Evolutionary conservation across 352 stramenopile genomes (phyloP).

Genomic region (Peronospora farinosa): DNA sequence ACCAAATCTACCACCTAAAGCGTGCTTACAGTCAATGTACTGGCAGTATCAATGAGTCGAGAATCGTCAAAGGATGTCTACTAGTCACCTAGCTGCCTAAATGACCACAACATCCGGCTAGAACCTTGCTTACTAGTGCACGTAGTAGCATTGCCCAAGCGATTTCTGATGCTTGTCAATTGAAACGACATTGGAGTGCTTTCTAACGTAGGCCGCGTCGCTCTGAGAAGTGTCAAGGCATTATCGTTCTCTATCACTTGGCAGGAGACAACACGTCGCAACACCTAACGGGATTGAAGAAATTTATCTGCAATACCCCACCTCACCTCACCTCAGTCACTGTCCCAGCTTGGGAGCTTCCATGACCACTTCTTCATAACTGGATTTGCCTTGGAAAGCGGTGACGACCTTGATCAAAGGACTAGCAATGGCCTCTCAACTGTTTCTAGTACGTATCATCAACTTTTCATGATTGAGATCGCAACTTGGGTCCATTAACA

Average conservation of each 20-base stretch:
- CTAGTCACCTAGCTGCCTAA: too few relatives aligned
- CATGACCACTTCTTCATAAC: constrained; percentile 9
- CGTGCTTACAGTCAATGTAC: too few relatives aligned
- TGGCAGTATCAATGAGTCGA: too few relatives aligned
- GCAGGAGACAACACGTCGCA: neutral
- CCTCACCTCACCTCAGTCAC: neutral
- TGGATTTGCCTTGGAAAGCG: constrained; percentile 4
- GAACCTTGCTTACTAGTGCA: too few relatives aligned
- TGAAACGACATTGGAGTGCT: too few relatives aligned
- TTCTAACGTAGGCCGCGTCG: too few relatives aligned
- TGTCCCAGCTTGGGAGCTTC: neutral
- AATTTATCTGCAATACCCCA: neutral
- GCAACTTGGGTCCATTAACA: neutral
- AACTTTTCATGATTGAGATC: neutral
- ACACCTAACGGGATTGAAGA: neutral
- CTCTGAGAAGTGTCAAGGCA: too few relatives aligned
- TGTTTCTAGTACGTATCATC: constrained; percentile 19
- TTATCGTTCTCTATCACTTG: neutral
- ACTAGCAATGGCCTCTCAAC: constrained; percentile 15
- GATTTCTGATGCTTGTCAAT: too few relatives aligned
- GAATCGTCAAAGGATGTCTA: too few relatives aligned
- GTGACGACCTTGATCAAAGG: neutral
- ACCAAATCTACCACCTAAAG: too few relatives aligned
- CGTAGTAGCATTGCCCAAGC: too few relatives aligned
- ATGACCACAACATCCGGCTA: too few relatives aligned